These are phyloP conservation scores for Vitis labrusca DNA, from an alignment of 164 flowering plant genomes.

Conservation along the genomic window DNA sequence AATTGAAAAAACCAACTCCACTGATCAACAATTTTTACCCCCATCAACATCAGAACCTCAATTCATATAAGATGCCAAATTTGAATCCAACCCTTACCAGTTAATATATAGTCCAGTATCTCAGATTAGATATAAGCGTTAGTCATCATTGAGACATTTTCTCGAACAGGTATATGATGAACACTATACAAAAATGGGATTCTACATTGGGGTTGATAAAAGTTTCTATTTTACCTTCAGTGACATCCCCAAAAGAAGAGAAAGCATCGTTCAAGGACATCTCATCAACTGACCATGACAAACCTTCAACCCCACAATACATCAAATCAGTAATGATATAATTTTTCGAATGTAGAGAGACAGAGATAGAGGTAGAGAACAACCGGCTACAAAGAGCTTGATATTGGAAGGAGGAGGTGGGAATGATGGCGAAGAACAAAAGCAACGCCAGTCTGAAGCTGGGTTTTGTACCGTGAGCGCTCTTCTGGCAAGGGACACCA, in stretches of 20 bases:
- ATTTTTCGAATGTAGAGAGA: not conserved
- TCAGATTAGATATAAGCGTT: too few relatives aligned
- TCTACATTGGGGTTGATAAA: too few relatives aligned
- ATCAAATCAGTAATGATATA: not conserved
- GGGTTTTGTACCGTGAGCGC: slow-evolving; percentile 5
- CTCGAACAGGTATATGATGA: too few relatives aligned
- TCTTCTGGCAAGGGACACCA: slow-evolving; percentile 19
- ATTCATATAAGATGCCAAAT: too few relatives aligned
- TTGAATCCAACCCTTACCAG: too few relatives aligned
- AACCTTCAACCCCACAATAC: slow-evolving; percentile 35
- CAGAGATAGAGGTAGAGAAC: slow-evolving; percentile 1
- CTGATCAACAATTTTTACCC: too few relatives aligned
- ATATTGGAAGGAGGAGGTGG: slow-evolving; percentile 33
- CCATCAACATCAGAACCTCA: too few relatives aligned
- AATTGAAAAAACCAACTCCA: too few relatives aligned
- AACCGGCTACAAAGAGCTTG: slow-evolving; percentile 80
- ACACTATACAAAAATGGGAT: too few relatives aligned
- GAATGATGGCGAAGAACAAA: slow-evolving; percentile 32
- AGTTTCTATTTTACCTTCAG: slow-evolving; percentile 52
- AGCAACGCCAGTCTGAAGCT: slow-evolving; percentile 18
- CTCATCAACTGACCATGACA: slow-evolving; percentile 87
- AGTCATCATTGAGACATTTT: too few relatives aligned
- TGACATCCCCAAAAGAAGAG: slow-evolving; percentile 75
- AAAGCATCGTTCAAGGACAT: slow-evolving; percentile 79
- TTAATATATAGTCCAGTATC: too few relatives aligned